These are phyloP conservation scores for Dionaea muscipula DNA, from an alignment of 179 eudicot species.

Conservation along the genomic window DNA sequence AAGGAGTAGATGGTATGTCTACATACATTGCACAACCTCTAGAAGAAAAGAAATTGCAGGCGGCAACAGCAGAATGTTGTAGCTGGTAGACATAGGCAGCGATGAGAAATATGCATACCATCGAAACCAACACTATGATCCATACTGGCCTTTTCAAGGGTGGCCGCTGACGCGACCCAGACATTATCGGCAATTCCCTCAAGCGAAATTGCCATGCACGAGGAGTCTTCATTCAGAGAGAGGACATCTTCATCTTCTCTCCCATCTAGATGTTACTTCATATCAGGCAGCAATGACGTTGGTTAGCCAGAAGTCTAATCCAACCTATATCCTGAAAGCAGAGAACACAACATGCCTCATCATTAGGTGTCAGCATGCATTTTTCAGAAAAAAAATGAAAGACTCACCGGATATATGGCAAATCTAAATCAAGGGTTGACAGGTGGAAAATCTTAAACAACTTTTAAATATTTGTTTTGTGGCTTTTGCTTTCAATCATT, in stretches of 20 bases:
- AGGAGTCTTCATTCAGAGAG: slow-evolving; percentile 41
- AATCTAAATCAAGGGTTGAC: too few relatives aligned
- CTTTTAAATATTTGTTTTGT: too few relatives aligned
- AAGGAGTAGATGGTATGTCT: slow-evolving; percentile 21
- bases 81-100: slow-evolving; percentile 32
- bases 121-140: slow-evolving; percentile 34
- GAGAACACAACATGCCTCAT: slow-evolving; percentile 1
- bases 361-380: too few relatives aligned
- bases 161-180: slow-evolving; percentile 45
- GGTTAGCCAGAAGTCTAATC: slow-evolving; percentile 4
- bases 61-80: slow-evolving; percentile 18
- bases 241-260: slow-evolving; percentile 14
- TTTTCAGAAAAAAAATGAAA: too few relatives aligned
- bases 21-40: slow-evolving; percentile 28
- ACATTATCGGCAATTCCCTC: slow-evolving; percentile 30
- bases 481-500: too few relatives aligned
- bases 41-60: slow-evolving; percentile 43
- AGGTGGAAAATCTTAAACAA: too few relatives aligned
- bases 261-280: slow-evolving; percentile 11
- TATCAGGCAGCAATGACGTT: slow-evolving; percentile 9
- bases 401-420: too few relatives aligned
- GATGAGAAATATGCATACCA: slow-evolving; percentile 45
- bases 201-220: slow-evolving; percentile 38
- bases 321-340: slow-evolving; percentile 8
- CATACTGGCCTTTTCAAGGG: slow-evolving; percentile 45